phyloP scores from a whole-genome alignment of 768 basidiomycete genomes.

The Solioccasus polychromus region DNA sequence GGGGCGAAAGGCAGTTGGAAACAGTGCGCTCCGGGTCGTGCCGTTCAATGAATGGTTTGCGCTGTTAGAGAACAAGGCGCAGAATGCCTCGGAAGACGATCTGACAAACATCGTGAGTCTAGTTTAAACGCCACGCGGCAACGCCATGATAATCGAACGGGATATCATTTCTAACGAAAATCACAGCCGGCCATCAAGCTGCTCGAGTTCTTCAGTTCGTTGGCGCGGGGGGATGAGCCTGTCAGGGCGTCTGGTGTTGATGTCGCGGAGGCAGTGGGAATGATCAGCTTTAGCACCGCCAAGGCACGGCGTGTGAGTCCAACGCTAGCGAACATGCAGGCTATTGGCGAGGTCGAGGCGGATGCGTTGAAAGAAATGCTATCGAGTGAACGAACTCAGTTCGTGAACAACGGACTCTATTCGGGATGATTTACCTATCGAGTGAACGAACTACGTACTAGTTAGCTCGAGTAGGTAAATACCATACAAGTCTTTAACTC shows the following conservation, averaged over 20 bases:
- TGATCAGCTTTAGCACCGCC: conserved; percentile 18
- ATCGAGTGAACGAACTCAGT: conserved; percentile 25
- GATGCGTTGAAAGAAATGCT: conserved; percentile 25
- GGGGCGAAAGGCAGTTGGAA: conserved; percentile 2
- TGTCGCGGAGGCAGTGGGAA: conserved; percentile 18
- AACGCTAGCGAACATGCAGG: conserved; percentile 25
- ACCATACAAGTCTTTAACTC: no score
- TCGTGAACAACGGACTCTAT: conserved; percentile 7
- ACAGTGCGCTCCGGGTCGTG: conserved; percentile 27
- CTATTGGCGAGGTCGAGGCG: conserved; percentile 22
- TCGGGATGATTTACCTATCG: no score
- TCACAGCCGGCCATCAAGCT: conserved; percentile 35
- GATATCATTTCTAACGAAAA: not conserved
- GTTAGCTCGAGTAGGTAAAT: no score
- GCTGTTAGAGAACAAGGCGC: conserved; percentile 20
- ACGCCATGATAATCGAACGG: no score
- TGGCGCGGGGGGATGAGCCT: conserved; percentile 18
- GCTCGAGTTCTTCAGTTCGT: conserved; percentile 31
- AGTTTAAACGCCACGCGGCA: not conserved
- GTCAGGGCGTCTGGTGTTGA: not conserved
- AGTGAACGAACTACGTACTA: no score
- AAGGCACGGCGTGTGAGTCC: conserved; percentile 13
- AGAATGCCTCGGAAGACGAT: conserved; percentile 24
- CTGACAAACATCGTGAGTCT: conserved; percentile 30
- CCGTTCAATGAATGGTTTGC: conserved; percentile 37